A percentile compares a stretch with the other conserved stretches of the same genome.
Conservation (phyloP, 306 rosid genomes). For the Morella rubra region DNA sequence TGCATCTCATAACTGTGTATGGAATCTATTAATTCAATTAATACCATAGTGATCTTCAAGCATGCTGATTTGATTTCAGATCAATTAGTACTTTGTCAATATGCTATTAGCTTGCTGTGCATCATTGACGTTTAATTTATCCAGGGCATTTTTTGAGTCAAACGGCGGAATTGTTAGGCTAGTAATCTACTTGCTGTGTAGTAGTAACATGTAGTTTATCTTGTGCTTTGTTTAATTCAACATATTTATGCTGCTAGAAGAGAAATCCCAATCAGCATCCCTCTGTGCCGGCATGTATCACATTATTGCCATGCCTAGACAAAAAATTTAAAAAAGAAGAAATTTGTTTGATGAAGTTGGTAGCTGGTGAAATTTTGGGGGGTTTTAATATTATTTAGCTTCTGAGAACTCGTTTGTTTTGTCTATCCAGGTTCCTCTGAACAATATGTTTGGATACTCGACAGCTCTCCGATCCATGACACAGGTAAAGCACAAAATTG, state of each 20-base stretch:
- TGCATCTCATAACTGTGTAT: neutral
- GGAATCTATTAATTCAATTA: neutral
- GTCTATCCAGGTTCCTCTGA: conserved; percentile 78
- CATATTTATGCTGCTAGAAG: neutral
- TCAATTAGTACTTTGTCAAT: neutral
- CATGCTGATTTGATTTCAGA: neutral
- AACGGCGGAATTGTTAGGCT: neutral
- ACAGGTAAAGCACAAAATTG: conserved; percentile 49
- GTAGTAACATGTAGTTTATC: neutral
- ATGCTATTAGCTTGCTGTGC: neutral
- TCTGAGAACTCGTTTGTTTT: neutral
- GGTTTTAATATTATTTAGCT: neutral
- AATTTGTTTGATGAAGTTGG: neutral
- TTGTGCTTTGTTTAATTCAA: neutral
- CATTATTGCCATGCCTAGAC: neutral
- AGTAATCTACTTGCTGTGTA: neutral
- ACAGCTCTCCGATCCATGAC: conserved; percentile 94
- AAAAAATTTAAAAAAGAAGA: neutral
- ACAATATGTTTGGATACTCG: conserved; percentile 96
- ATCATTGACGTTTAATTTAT: neutral
- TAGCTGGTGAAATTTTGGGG: neutral
- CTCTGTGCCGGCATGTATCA: neutral
- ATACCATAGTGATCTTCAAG: neutral
- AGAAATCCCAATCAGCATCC: neutral
- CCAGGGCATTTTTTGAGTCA: neutral